Base-by-base conservation (phyloP, 441 rosid species). In the Eruca vesicaria region DNA sequence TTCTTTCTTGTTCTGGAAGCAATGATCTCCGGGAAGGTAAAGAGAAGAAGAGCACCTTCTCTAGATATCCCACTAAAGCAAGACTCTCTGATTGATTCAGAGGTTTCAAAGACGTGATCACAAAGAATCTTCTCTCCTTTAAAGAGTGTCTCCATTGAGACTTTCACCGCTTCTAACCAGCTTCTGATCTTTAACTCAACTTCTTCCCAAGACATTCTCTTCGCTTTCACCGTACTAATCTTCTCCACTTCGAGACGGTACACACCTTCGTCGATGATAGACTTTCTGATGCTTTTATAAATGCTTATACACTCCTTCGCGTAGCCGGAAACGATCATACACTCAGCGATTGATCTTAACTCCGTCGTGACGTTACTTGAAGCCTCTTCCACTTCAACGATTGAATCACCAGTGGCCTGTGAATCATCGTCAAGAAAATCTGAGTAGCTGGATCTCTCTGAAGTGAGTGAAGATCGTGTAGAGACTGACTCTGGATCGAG, bases 271-370 rank as follows among this genome's bases (percentile, higher is more conserved):
- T 90, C 90, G 68, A 92, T 69, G 11, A 92, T 85, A 1, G 96
- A 94, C 84, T 86, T 90, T n/a, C 98, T 80, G 36, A 87, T 83
- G 9, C 76, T 57, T 77, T 84, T 90, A 64, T 86, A 87, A 0
- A 88, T 64, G 14, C 26, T 65, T 0, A 84, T 16, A 80, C 99
- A 94, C 81, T 94, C 98, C 63, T 85, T 89, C 0, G 86, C 78
- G 66, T 90, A 90, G 7, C 99, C 99, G 0, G 90, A 71, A 16
- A 77, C 77, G 33, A 88, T 90, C 99, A 94, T 90, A 61, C 94
- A 88, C 75, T 94, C 97, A 0, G 98, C 96, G 14, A 92, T 92
- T 18, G 84, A 81, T 72, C 80, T 85, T 67, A 92, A 73, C 66
- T 92, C 97, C 26, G 81, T 48, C 91, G 85, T 84, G 43, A 66